These are phyloP conservation scores for Ciborinia camelliae DNA, from an alignment of 2,329 filamentous ascomycete genomes.

Conservation along the genomic window DNA sequence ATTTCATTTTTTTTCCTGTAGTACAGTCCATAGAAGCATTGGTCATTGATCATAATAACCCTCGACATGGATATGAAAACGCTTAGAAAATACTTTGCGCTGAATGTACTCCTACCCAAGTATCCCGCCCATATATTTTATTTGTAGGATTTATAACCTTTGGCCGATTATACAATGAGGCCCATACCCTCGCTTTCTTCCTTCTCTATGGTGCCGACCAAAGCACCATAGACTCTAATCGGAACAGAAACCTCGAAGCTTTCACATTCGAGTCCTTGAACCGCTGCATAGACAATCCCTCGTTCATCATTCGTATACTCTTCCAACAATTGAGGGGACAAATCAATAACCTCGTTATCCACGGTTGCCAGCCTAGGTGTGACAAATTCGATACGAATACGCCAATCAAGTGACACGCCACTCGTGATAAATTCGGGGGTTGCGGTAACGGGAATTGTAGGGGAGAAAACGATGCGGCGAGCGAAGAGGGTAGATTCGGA, in stretches of 20 bases:
- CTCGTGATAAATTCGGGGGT: constrained; percentile 92
- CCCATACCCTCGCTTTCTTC: constrained; percentile 8
- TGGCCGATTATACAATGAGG: constrained; percentile 4
- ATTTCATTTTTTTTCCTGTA: background rate
- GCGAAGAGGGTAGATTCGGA: constrained; percentile 83
- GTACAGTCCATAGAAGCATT: background rate
- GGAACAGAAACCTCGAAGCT: constrained; percentile 89
- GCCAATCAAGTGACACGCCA: constrained; percentile 84
- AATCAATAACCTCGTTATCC: constrained; percentile 39
- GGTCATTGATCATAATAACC: constrained; percentile 5
- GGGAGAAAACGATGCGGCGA: constrained; percentile 72
- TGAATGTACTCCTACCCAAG: background rate
- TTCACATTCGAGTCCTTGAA: constrained; percentile 76
- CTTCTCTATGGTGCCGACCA: constrained; percentile 22
- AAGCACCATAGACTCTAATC: constrained; percentile 70
- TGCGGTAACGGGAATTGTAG: constrained; percentile 76
- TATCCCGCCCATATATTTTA: constrained; percentile 10
- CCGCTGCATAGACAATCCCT: constrained; percentile 71
- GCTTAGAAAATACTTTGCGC: background rate
- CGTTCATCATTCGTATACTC: constrained; percentile 75
- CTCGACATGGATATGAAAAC: background rate
- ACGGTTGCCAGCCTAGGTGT: constrained; percentile 56
- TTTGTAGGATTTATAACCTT: background rate
- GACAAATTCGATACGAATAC: constrained; percentile 86
- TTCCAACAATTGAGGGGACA: constrained; percentile 59